Base-by-base conservation (phyloP, 2,329 filamentous ascomycete species). In the Tolypocladium album region DNA sequence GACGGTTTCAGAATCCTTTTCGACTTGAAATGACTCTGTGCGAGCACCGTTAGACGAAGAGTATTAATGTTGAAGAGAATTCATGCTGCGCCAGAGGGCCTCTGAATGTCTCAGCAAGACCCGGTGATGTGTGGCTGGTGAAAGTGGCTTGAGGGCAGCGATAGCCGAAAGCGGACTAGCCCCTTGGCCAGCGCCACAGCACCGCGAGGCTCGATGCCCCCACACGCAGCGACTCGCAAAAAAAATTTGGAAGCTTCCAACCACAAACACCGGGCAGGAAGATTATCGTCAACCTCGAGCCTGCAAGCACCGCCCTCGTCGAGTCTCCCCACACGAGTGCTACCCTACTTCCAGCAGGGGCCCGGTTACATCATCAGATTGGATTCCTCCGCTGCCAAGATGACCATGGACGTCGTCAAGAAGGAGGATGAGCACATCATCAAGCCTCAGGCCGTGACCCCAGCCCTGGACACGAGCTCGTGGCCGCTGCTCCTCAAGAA, bases 401-500 rank as follows among this genome's bases (percentile, higher is more conserved):
- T 78, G 75, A 76, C 76, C 61, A 80, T 83, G 77, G 82, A 79
- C 63, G 72, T 78, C 66, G 70, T 67, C 60, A 71, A 70, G 66
- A 69, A 67, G 56, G 61, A 64, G 59, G 77, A 79, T 72, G 87
- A 93, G 70, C 90, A 90, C 75, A 83, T 84, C 75, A 97, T 99
- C 81, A 96, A 97, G 86, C 94, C 94, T 60, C 87, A 95, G 81
- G 87, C 89, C 70, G 80, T 84, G 67, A 86, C 88, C 70, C 89
- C 92, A 67, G 79, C 85, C 62, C 81, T 95, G 69, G 88, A 95
- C 77, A 95, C 90, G 68, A 92, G 88, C 80, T 84, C 87, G 74
- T 97, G 92, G 91, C 94, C 94, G 69, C 82, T 97, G 70, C 83
- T 97, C 70, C 83, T 97, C 71, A 96, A 96, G 82, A 96, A 97